phyloP scores from a whole-genome alignment of 2,329 filamentous ascomycete genomes.

The Aspergillus texensis region DNA sequence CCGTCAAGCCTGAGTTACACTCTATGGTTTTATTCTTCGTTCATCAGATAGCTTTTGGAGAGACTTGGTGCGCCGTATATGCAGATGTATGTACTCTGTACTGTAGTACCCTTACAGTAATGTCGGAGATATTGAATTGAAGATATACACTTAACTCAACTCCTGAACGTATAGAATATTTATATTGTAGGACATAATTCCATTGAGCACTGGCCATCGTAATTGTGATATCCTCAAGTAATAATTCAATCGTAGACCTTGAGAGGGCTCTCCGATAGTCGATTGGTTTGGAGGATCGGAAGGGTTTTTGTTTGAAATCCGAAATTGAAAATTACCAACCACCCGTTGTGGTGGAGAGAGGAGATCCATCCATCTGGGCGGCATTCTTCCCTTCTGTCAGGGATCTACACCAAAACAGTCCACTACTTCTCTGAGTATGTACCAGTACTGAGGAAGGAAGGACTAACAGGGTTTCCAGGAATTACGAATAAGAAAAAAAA shows the following conservation, averaged over 20 bases:
- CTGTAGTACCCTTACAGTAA: not conserved
- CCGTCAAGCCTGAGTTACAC: not conserved
- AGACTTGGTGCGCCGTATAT: not conserved
- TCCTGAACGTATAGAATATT: not conserved
- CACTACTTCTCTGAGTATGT: not conserved
- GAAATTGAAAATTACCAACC: conserved; percentile 19
- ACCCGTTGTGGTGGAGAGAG: conserved; percentile 3
- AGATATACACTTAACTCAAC: not conserved
- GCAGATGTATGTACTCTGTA: not conserved
- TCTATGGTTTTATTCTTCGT: not conserved
- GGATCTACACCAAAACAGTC: conserved; percentile 19
- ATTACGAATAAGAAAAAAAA: conserved; percentile 1
- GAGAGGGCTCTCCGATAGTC: not conserved
- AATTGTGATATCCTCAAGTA: not conserved
- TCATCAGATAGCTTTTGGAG: not conserved
- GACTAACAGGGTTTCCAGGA: not conserved
- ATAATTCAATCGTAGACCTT: not conserved
- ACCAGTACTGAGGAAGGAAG: not conserved
- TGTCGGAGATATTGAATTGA: conserved; percentile 10
- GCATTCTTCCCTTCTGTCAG: conserved; percentile 20
- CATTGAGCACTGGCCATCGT: not conserved
- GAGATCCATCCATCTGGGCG: conserved; percentile 12
- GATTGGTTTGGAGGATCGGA: not conserved
- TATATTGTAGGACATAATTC: not conserved
- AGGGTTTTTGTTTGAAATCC: not conserved